phyloP scores from a whole-genome alignment of 1,284 basidiomycete species.

The Lignosus rhinocerotis region DNA sequence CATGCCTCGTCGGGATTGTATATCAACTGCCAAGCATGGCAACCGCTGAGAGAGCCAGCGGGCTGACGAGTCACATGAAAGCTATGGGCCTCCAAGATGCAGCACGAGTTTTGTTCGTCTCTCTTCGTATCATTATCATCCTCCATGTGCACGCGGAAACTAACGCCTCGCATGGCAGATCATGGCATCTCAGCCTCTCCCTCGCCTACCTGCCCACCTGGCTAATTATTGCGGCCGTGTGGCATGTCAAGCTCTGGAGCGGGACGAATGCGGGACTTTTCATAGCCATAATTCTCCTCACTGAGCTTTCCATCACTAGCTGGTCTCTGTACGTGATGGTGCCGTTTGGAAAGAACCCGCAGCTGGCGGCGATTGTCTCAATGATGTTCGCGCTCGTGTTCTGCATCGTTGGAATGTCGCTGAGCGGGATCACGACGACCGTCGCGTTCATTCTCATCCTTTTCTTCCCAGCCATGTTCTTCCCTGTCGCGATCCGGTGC shows the following conservation, averaged over 20 bases:
- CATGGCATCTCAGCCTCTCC: slow-evolving; percentile 63
- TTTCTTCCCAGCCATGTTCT: slow-evolving; percentile 76
- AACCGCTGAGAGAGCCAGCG: slow-evolving; percentile 56
- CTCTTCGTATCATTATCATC: neutral
- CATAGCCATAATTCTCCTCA: slow-evolving; percentile 62
- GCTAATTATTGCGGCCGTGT: slow-evolving; percentile 60
- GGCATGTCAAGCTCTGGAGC: slow-evolving; percentile 64
- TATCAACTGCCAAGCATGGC: slow-evolving; percentile 74
- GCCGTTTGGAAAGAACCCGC: slow-evolving; percentile 71
- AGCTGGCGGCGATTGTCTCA: slow-evolving; percentile 66
- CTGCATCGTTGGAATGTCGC: slow-evolving; percentile 66
- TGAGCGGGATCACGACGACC: slow-evolving; percentile 44
- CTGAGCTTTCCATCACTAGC: slow-evolving; percentile 65
- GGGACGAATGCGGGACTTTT: slow-evolving; percentile 60
- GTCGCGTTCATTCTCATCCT: slow-evolving; percentile 62
- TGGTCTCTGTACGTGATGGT: slow-evolving; percentile 70
- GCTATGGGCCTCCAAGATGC: slow-evolving; percentile 71
- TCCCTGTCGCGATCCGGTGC: slow-evolving; percentile 65
- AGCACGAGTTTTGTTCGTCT: slow-evolving; percentile 56
- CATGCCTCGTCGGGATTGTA: slow-evolving; percentile 65
- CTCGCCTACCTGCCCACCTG: slow-evolving; percentile 63
- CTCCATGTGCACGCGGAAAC: neutral
- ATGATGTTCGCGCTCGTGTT: slow-evolving; percentile 65
- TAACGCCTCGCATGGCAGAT: slow-evolving; percentile 38
- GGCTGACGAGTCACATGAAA: slow-evolving; percentile 66